Conservation (phyloP, 2,329 filamentous ascomycete species). For the Ilyonectria mors-panacis region DNA sequence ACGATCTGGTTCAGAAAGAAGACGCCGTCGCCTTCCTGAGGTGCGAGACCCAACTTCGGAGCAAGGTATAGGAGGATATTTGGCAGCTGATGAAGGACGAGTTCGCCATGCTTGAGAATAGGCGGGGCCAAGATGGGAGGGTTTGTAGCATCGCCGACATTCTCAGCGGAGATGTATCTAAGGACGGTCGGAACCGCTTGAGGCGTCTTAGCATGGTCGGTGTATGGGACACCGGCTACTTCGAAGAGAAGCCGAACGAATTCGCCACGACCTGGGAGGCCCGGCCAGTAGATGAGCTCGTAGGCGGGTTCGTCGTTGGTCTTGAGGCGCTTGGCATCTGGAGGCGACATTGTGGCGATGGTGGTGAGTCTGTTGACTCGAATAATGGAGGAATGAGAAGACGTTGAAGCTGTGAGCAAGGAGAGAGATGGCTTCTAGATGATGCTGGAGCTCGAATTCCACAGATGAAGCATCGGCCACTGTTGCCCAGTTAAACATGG, state of each 20-base stretch:
- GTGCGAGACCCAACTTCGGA: slow-evolving; percentile 69
- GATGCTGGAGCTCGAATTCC: neutral
- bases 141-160: slow-evolving; percentile 68
- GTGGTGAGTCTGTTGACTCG: neutral
- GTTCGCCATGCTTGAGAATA: slow-evolving; percentile 72
- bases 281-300: slow-evolving; percentile 80
- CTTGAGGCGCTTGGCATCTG: slow-evolving; percentile 49
- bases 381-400: neutral
- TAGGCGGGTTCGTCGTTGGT: slow-evolving; percentile 65
- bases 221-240: slow-evolving; percentile 75
- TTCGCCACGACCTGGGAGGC: slow-evolving; percentile 81
- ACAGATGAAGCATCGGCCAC: neutral
- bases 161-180: slow-evolving; percentile 60
- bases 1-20: slow-evolving; percentile 75
- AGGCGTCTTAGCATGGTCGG: slow-evolving; percentile 62
- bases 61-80: slow-evolving; percentile 82
- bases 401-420: neutral
- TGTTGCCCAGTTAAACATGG: neutral
- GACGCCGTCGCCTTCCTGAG: slow-evolving; percentile 58
- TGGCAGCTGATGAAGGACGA: slow-evolving; percentile 78
- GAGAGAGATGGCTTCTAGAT: neutral
- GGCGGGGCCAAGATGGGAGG: slow-evolving; percentile 78
- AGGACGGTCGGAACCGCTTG: slow-evolving; percentile 67
- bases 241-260: slow-evolving; percentile 81
- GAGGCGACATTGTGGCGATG: slow-evolving; percentile 37